Base-by-base conservation (phyloP, 2,329 filamentous ascomycete genomes). In the Didymella pinodella region DNA sequence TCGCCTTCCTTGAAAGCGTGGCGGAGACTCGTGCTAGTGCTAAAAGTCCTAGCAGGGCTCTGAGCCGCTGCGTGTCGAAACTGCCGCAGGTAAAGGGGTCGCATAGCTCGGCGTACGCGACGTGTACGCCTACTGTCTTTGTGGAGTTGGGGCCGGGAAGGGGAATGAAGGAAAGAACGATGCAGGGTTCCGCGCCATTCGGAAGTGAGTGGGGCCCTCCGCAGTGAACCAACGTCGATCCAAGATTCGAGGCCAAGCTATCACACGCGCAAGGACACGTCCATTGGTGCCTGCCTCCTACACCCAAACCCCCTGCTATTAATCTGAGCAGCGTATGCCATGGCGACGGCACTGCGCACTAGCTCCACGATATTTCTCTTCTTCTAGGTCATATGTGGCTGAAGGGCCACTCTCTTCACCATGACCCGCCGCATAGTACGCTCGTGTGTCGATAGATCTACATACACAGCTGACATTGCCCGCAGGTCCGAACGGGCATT, bases 401-500 rank as follows among this genome's bases (percentile, higher is more conserved):
- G 51, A 50, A 54, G 40, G 31, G 57, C 50, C 50, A 38, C 57
- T 47, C 48, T 52, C 54, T 54, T 56, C 58, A 62, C 60, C 62
- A 79, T 79, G 77, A 76, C 77, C 54, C 74, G 77, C 64, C 72
- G 77, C 54, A 77, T 79, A 59, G 77, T 77, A 67, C 16, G 73
- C 61, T 49, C 6, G 29, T 28, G 45, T 43, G 46, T 41, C 29
- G 32, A 41, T n/a, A 18, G 10, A 6, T 0, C 31, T 26, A 14
- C n/a, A 18, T 11, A 12, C 8, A 3, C 29, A 31, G 32, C 56
- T 59, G 28, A 59, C 14, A 8, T 7, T 8, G 45, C 8, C 28
- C 36, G 18, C 54, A 82, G 79, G 78, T 81, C 31, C 80, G 82
- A 65, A 92, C 92, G 64, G 86, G 90, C 72, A 82, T 90, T 74